Percentiles rank a stretch among this genome's conserved stretches.
Conservation (phyloP, 2,329 filamentous ascomycete species). For the Pseudocercospora vitis region DNA sequence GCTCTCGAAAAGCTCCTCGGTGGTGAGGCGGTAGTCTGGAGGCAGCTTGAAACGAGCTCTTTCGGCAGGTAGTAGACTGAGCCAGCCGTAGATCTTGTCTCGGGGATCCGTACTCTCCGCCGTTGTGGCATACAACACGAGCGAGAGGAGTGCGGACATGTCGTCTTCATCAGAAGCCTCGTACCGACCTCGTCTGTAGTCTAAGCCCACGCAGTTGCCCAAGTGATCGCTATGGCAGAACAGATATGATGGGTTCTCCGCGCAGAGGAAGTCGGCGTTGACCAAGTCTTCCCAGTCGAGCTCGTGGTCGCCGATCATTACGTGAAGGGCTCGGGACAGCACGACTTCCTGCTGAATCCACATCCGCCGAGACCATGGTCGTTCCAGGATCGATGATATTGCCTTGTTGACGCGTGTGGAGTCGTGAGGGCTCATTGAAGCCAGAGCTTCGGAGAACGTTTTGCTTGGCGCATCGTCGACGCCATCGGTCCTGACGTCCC, state of each 20-base stretch:
- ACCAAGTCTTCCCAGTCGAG: neutral
- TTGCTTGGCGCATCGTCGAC: neutral
- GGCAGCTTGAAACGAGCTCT: neutral
- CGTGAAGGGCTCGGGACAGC: neutral
- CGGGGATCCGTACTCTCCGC: neutral
- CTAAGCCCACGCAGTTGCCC: neutral
- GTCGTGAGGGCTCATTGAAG: neutral
- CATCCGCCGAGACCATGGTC: neutral
- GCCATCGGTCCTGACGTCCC: neutral
- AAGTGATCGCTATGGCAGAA: neutral
- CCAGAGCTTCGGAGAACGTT: neutral
- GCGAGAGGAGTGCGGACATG: neutral
- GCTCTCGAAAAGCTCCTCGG: neutral
- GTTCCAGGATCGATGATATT: neutral
- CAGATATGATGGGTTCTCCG: too few relatives aligned
- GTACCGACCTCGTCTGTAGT: neutral
- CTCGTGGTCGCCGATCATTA: neutral
- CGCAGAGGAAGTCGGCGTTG: neutral
- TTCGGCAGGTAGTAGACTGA: neutral
- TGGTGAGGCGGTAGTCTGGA: neutral
- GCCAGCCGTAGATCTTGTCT: neutral
- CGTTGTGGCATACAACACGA: neutral
- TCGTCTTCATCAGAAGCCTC: neutral
- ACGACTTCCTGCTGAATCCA: neutral
- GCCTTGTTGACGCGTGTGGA: neutral